phyloP scores from a whole-genome alignment of 164 flowering plant species.

The Sedum album region DNA sequence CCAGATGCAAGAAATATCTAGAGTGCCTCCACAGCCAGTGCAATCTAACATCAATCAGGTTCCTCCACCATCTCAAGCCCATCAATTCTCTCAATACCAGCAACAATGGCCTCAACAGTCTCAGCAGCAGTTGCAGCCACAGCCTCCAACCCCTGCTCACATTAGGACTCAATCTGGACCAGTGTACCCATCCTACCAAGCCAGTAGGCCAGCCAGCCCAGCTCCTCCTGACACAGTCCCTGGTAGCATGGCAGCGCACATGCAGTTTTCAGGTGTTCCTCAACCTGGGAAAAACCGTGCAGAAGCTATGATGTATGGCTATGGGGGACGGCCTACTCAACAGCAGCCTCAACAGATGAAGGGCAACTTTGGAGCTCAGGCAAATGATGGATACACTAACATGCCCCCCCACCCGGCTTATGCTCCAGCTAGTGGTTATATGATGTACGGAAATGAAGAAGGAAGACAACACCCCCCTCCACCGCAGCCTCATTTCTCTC shows the following conservation, averaged over 20 bases:
- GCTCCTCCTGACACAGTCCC: slow-evolving; percentile 3
- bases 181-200: slow-evolving; percentile 3
- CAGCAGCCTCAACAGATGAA: slow-evolving; percentile 22
- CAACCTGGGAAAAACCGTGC: not conserved
- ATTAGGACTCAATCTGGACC: slow-evolving; percentile 2
- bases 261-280: not conserved
- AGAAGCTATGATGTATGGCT: not conserved
- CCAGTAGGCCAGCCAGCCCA: not conserved
- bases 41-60: not conserved
- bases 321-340: not conserved
- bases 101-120: slow-evolving; percentile 3
- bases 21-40: slow-evolving; percentile 6
- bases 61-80: slow-evolving; percentile 1
- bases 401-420: slow-evolving; percentile 43
- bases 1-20: not conserved
- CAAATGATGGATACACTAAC: slow-evolving; percentile 44
- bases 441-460: slow-evolving; percentile 63
- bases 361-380: slow-evolving; percentile 34
- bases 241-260: not conserved
- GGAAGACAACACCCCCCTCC: slow-evolving; percentile 43
- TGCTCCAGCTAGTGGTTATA: slow-evolving; percentile 46
- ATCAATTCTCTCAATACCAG: slow-evolving; percentile 6
- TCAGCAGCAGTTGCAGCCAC: not conserved
- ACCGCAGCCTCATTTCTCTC: slow-evolving; percentile 45
- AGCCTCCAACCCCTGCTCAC: not conserved